Evolutionary conservation across 78 protist genomes (phyloP), one percentile per base, ranked within the genome.

Genomic region (Dictyostelium firmibasis): DNA sequence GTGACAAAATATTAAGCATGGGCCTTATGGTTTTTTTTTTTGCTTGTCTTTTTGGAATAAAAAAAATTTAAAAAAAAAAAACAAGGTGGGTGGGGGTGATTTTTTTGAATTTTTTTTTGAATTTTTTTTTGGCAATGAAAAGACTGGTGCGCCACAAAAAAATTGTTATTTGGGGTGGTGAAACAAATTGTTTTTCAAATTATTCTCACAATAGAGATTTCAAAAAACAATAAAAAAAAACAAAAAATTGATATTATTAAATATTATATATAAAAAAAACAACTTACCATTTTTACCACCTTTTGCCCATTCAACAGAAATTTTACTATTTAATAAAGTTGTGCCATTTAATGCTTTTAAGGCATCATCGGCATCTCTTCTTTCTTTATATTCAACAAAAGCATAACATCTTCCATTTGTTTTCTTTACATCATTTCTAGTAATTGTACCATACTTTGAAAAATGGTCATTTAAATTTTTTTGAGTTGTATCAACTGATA

Each of bases 321-420:
- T 88, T 23, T 88, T 88, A 9, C 44, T 35, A n/a, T 85, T 77
- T 11, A 67, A 33, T 43, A 78, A 47, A 11, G 13, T 81, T 35
- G 33, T 81, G 35, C 94, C 94, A 88, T 88, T 88, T 64, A 88
- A 78, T 62, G 85, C 94, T 81, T 81, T 88, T 27, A 88, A 31
- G 1, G 94, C 94, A 69, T 88, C 94, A 29, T 88, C 94, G 0
- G 94, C 94, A 88, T 88, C 94, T 81, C 50, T 78, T 88, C 82
- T 78, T 44, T 88, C 94, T 81, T 88, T 88, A 81, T 62, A 88
- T 43, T 88, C 94, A 10, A 88, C 82, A 31, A 88, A 88, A 5
- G 94, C 94, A 88, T 79, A 88, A 69, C 94, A 88, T 81, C 86
- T 78, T 8, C 94, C 94, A 70, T 60, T 31, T 33, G 82, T 20